These are phyloP conservation scores for Macrophomina pseudophaseolina DNA, from an alignment of 2,329 filamentous ascomycete genomes.

Conservation along the genomic window DNA sequence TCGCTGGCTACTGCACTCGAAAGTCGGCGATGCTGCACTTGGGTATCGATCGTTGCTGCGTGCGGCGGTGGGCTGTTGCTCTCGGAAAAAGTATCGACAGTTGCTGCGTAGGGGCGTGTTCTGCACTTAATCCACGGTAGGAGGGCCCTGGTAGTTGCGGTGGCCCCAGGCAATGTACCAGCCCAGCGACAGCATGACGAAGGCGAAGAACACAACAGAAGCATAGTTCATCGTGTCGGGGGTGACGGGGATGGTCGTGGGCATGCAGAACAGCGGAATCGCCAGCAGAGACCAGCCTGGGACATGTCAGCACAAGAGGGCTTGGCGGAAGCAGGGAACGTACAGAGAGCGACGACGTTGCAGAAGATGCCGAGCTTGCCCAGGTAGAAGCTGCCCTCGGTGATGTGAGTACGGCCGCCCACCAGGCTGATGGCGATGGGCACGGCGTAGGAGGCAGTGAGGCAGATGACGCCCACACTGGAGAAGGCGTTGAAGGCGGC, in stretches of 20 bases:
- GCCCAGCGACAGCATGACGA: slow-evolving; percentile 62
- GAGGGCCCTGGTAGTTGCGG: slow-evolving; percentile 69
- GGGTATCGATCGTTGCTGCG: neutral
- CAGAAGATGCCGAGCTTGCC: slow-evolving; percentile 65
- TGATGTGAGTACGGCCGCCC: slow-evolving; percentile 64
- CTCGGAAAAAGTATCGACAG: neutral
- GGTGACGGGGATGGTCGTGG: slow-evolving; percentile 65
- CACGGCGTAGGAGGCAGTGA: slow-evolving; percentile 70
- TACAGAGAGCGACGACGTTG: slow-evolving; percentile 65
- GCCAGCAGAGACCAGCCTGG: slow-evolving; percentile 67
- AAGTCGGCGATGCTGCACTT: neutral
- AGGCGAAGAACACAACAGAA: slow-evolving; percentile 73
- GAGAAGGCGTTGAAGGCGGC: slow-evolving; percentile 77
- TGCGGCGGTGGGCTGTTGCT: neutral
- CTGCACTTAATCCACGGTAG: slow-evolving; percentile 3
- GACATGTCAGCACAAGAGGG: slow-evolving; percentile 14
- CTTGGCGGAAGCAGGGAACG: slow-evolving; percentile 28
- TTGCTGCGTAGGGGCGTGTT: neutral
- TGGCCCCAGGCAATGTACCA: slow-evolving; percentile 76
- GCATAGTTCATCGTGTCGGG: slow-evolving; percentile 72
- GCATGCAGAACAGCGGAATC: slow-evolving; percentile 77
- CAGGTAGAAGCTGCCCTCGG: slow-evolving; percentile 64
- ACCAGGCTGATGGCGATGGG: slow-evolving; percentile 70
- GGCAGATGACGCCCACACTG: slow-evolving; percentile 71
- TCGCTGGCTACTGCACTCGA: neutral